phyloP scores from a whole-genome alignment of 805 yeast species.

The Yamadazyma takamatsuzukensis region DNA sequence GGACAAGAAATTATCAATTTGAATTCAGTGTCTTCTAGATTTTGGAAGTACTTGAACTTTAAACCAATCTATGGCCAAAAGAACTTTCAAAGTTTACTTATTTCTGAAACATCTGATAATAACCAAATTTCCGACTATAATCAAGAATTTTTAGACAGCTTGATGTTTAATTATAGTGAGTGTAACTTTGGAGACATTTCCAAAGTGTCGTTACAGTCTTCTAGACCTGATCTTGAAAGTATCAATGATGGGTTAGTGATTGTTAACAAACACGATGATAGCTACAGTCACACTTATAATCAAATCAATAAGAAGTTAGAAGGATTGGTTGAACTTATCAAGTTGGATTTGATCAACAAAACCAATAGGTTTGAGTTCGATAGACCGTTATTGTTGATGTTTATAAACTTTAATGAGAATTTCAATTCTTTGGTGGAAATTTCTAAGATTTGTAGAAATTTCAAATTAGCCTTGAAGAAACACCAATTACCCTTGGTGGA shows the following conservation, averaged over 20 bases:
- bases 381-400: constrained; percentile 48
- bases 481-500: constrained; percentile 40
- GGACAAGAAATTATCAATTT: constrained; percentile 45
- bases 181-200: constrained; percentile 47
- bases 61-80: constrained; percentile 51
- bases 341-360: constrained; percentile 36
- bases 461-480: constrained; percentile 33
- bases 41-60: constrained; percentile 58
- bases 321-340: constrained; percentile 33
- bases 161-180: constrained; percentile 44
- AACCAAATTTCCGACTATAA: constrained; percentile 20
- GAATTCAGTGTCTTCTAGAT: constrained; percentile 40
- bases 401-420: constrained; percentile 42
- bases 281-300: constrained; percentile 25
- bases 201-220: constrained; percentile 24
- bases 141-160: constrained; percentile 37
- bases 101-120: constrained; percentile 27
- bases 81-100: constrained; percentile 48
- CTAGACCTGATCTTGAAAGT: constrained; percentile 23
- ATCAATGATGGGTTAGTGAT: constrained; percentile 27
- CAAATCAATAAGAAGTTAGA: constrained; percentile 26
- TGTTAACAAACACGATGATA: constrained; percentile 18
- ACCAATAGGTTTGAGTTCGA: constrained; percentile 41
- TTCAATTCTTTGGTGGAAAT: constrained; percentile 46
- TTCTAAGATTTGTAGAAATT: constrained; percentile 44